Conservation (phyloP, 768 basidiomycete genomes). For the Rhodotorula babjevae region DNA sequence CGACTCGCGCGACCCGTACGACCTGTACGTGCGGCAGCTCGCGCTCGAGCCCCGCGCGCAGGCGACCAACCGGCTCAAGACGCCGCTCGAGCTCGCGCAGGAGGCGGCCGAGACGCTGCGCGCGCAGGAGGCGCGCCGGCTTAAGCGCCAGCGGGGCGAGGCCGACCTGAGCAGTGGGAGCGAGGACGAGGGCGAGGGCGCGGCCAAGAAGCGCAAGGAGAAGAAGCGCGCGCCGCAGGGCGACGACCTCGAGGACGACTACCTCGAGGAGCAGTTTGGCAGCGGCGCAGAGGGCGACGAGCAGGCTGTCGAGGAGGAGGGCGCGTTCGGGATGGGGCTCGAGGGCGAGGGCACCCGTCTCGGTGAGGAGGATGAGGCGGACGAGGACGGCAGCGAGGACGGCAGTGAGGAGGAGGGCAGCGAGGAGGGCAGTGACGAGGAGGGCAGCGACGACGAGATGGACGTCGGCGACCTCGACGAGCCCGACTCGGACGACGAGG, state of each 20-base stretch:
- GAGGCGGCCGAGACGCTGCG: slow-evolving; percentile 83
- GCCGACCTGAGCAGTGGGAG: slow-evolving; percentile 61
- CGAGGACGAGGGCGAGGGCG: slow-evolving; percentile 56
- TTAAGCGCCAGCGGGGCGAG: slow-evolving; percentile 79
- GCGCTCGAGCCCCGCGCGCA: slow-evolving; percentile 90
- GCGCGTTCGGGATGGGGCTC: slow-evolving; percentile 17
- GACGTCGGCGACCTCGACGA: slow-evolving; percentile 26
- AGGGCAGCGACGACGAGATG: slow-evolving; percentile 44
- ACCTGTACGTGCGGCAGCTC: slow-evolving; percentile 74
- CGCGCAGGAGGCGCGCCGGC: slow-evolving; percentile 71
- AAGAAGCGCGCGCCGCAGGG: slow-evolving; percentile 53
- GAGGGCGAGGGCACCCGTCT: slow-evolving; percentile 38
- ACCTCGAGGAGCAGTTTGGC: slow-evolving; percentile 36
- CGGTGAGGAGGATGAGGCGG: slow-evolving; percentile 51
- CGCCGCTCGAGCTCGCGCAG: slow-evolving; percentile 84
- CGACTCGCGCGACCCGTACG: slow-evolving; percentile 63
- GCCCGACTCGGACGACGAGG: slow-evolving; percentile 30
- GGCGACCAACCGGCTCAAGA: slow-evolving; percentile 91
- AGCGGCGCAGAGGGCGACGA: slow-evolving; percentile 34
- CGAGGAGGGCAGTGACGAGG: slow-evolving; percentile 44
- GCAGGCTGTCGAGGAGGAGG: slow-evolving; percentile 41
- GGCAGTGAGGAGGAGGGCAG: slow-evolving; percentile 48
- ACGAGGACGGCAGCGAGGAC: slow-evolving; percentile 49
- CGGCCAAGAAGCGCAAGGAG: slow-evolving; percentile 49
- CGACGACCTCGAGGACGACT: slow-evolving; percentile 92